Conservation (phyloP, 257 asterid species). For the Mitragyna speciosa region DNA sequence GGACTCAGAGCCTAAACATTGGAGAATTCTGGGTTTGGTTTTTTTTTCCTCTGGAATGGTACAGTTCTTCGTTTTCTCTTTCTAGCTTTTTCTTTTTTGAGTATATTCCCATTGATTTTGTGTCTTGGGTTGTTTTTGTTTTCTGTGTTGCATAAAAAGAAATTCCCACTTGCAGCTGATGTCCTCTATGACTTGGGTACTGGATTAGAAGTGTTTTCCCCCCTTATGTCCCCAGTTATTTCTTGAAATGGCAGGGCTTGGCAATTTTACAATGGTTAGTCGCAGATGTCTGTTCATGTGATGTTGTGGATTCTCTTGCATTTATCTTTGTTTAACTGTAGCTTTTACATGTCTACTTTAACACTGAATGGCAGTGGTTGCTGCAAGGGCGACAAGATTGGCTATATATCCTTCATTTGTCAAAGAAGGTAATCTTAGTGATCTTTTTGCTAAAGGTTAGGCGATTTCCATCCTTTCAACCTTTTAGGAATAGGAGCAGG, state of each 20-base stretch:
- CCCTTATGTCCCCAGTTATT: constrained; percentile 95
- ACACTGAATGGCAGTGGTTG: constrained; percentile 99
- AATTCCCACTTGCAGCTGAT: constrained; percentile 69
- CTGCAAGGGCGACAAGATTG: constrained; percentile 97
- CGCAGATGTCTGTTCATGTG: constrained; percentile 1
- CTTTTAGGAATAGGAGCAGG: constrained; percentile 88
- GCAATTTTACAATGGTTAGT: constrained; percentile 90
- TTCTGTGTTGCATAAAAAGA: constrained; percentile 15
- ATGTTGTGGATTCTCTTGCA: neutral
- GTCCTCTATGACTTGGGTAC: constrained; percentile 91
- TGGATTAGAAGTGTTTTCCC: constrained; percentile 87
- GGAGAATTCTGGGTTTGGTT: constrained; percentile 84
- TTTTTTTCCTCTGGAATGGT: constrained; percentile 14
- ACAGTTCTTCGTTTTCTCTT: neutral
- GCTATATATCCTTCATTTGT: constrained; percentile 97
- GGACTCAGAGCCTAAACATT: constrained; percentile 98
- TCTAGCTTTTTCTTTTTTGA: neutral
- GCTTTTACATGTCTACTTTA: constrained; percentile 10
- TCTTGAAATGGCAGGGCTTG: constrained; percentile 99
- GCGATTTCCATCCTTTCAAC: constrained; percentile 90
- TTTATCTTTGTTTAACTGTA: neutral
- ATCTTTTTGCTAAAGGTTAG: constrained; percentile 96
- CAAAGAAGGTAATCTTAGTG: constrained; percentile 98
- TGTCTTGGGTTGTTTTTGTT: constrained; percentile 5
- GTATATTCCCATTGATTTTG: neutral